These are phyloP conservation scores for Vanilla planifolia DNA, from an alignment of 106 monocot genomes.

Conservation along the genomic window DNA sequence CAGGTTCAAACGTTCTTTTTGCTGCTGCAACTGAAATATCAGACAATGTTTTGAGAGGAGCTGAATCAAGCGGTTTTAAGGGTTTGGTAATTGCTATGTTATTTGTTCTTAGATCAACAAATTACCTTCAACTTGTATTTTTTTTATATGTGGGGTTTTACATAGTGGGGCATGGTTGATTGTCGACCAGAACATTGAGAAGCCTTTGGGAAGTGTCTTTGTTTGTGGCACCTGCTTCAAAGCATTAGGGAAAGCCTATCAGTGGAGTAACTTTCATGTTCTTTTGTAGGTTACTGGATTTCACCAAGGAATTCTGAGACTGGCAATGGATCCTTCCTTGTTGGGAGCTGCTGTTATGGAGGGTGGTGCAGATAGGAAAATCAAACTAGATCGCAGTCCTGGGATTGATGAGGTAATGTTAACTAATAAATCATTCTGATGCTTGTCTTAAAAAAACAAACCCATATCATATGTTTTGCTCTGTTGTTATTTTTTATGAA, in stretches of 20 bases:
- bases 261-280: too few relatives aligned
- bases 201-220: too few relatives aligned
- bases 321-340: constrained; percentile 87
- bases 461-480: background rate
- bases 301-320: constrained; percentile 83
- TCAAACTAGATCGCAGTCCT: constrained; percentile 75
- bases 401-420: constrained; percentile 81
- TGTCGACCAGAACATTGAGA: too few relatives aligned
- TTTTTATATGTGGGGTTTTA: background rate
- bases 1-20: constrained; percentile 84
- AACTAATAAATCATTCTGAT: background rate
- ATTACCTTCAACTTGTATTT: background rate
- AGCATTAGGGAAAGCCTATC: too few relatives aligned
- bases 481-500: background rate
- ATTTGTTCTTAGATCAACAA: background rate
- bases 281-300: constrained; percentile 59
- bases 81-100: constrained; percentile 56
- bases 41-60: constrained; percentile 76
- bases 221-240: constrained; percentile 1
- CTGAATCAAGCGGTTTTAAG: constrained; percentile 77
- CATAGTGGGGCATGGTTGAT: too few relatives aligned
- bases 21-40: constrained; percentile 88
- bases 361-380: constrained; percentile 90
- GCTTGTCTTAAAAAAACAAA: too few relatives aligned
- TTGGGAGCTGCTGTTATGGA: constrained; percentile 80